Percentiles rank a stretch among this genome's conserved stretches.
Evolutionary conservation across 345 rosid species (phyloP).

Genomic region (Draba incana): DNA sequence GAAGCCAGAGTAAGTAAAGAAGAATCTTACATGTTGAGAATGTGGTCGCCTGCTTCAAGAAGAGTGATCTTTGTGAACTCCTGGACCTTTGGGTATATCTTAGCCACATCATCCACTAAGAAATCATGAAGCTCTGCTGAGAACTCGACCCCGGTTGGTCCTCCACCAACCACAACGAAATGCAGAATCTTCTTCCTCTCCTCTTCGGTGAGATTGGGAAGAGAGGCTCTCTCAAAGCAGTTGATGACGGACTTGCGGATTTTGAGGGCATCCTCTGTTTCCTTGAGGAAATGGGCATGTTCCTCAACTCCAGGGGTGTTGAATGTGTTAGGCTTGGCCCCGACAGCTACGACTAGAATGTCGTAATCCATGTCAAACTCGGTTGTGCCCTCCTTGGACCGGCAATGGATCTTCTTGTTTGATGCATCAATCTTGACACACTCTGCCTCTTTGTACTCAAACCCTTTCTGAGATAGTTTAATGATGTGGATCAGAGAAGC

Average conservation of each 20-base stretch:
- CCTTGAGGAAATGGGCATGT: conserved; percentile 72
- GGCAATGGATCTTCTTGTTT: conserved; percentile 60
- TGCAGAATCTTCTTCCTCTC: conserved; percentile 73
- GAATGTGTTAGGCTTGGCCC: conserved; percentile 77
- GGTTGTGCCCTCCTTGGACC: conserved; percentile 46
- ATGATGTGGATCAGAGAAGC: background rate
- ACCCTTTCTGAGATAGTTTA: conserved; percentile 50
- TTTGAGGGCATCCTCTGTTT: conserved; percentile 75
- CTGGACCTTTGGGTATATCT: conserved; percentile 58
- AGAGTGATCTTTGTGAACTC: conserved; percentile 64
- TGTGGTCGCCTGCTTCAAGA: conserved; percentile 79
- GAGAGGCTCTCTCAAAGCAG: conserved; percentile 74
- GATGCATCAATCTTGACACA: conserved; percentile 63
- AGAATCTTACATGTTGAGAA: conserved; percentile 66
- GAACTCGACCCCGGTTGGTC: conserved; percentile 89
- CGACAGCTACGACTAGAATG: conserved; percentile 64
- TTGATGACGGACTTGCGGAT: conserved; percentile 65
- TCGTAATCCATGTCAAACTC: conserved; percentile 80
- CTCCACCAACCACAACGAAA: conserved; percentile 91
- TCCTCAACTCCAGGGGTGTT: conserved; percentile 83
- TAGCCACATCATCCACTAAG: conserved; percentile 61
- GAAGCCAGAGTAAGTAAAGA: background rate
- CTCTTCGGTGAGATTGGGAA: conserved; percentile 67
- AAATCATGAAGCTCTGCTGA: conserved; percentile 87
- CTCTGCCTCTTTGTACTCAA: conserved; percentile 69